These are phyloP conservation scores for Erigeron canadensis DNA, from an alignment of 129 eudicot genomes.

Conservation along the genomic window DNA sequence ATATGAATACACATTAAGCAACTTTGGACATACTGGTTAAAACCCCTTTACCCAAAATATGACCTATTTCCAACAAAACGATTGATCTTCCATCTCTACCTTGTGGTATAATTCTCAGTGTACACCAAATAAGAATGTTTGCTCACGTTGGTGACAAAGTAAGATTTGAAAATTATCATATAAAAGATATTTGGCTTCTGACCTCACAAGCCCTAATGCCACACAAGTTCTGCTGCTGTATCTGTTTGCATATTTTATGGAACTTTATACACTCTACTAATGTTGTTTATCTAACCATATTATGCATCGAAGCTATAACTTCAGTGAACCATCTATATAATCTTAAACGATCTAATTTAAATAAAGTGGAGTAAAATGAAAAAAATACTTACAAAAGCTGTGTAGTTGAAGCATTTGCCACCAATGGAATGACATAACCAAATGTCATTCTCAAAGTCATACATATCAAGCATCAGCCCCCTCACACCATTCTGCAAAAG, in stretches of 20 bases:
- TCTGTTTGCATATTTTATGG: constrained; percentile 1
- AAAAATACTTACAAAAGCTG: constrained; percentile 75
- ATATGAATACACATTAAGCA: background rate
- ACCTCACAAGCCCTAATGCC: background rate
- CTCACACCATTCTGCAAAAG: constrained; percentile 75
- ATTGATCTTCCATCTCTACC: background rate
- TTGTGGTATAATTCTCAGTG: background rate
- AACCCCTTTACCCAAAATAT: too few species aligned
- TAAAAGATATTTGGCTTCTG: constrained; percentile 5
- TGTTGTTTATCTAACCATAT: background rate
- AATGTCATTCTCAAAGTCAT: constrained; percentile 74
- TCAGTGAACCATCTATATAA: background rate
- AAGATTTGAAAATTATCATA: constrained; percentile 2
- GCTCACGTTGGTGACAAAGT: constrained; percentile 1
- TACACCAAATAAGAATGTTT: background rate
- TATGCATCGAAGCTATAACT: background rate
- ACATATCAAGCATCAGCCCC: constrained; percentile 92
- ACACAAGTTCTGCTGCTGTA: background rate
- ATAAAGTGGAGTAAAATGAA: constrained; percentile 12
- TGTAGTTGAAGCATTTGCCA: constrained; percentile 72
- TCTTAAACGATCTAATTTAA: background rate
- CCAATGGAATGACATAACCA: constrained; percentile 93
- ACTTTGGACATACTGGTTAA: background rate
- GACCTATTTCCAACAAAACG: background rate
- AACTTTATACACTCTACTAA: background rate